Conservation (phyloP, 768 basidiomycete genomes). For the Lactarius evosmus region DNA sequence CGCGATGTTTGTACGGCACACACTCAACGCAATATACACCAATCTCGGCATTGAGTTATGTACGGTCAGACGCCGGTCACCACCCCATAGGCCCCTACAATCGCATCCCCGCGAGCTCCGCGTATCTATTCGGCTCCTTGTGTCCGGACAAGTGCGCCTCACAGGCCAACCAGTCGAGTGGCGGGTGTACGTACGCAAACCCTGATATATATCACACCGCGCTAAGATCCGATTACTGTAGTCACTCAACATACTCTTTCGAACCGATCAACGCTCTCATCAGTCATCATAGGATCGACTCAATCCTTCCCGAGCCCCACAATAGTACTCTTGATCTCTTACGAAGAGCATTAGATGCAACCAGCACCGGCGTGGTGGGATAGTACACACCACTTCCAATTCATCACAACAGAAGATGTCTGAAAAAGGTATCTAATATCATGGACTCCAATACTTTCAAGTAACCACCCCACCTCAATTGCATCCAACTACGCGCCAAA, state of each 20-base stretch:
- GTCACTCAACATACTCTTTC: slow-evolving; percentile 71
- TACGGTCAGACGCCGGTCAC: slow-evolving; percentile 38
- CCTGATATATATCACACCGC: slow-evolving; percentile 4
- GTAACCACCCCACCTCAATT: background rate
- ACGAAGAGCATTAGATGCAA: slow-evolving; percentile 33
- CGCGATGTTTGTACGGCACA: slow-evolving; percentile 64
- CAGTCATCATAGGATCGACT: slow-evolving; percentile 60
- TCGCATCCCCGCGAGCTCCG: slow-evolving; percentile 32
- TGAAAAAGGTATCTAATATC: background rate
- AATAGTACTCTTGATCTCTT: slow-evolving; percentile 65
- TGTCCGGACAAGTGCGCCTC: slow-evolving; percentile 59
- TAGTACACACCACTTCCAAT: background rate
- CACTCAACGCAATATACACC: slow-evolving; percentile 71
- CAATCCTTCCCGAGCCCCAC: slow-evolving; percentile 77
- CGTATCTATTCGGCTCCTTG: slow-evolving; percentile 51
- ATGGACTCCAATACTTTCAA: background rate
- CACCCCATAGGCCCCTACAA: slow-evolving; percentile 30
- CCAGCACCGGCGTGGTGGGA: background rate
- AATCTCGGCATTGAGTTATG: slow-evolving; percentile 56
- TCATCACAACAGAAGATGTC: background rate
- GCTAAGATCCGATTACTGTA: slow-evolving; percentile 31
- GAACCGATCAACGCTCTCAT: slow-evolving; percentile 66
- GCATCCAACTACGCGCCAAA: background rate
- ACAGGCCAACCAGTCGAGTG: slow-evolving; percentile 63
- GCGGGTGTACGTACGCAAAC: slow-evolving; percentile 56